Base-by-base conservation (phyloP, 2,329 filamentous ascomycete species). In the Colletotrichum simmondsii region DNA sequence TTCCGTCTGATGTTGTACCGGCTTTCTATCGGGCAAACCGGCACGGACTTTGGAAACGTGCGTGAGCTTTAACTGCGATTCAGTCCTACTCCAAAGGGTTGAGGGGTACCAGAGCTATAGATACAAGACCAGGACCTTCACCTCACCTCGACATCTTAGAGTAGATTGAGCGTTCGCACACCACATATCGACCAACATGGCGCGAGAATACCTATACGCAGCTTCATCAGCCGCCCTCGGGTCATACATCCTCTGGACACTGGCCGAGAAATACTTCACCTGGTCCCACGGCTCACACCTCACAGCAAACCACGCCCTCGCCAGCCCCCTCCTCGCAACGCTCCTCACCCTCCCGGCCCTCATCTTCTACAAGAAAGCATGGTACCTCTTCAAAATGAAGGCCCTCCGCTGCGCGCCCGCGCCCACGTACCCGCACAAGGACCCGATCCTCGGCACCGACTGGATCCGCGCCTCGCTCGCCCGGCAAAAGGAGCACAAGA, bases 381-480 rank as follows among this genome's bases (percentile, higher is more conserved):
- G 72, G 60, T 76, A 72, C 57, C 75, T 77, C 14, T 65, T 71
- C 52, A 74, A 72, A 24, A 77, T 76, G 72, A 82, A 84, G 16
- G 79, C 81, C 54, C 81, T 87, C 76, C 86, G 86, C 60, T 89
- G 88, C 77, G 32, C 80, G 86, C 61, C 83, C 83, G 10, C 83
- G n/a, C 77, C 81, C 19, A 77, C 79, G 3, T 87, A 84, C 72
- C 87, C 86, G 4, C 86, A 90, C 79, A 84, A 84, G 67, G 90
- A 91, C 75, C 87, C 85, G 0, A 76, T 92, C 67, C 80, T 91
- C 3, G 90, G 89, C 2, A 75, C 87, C 30, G 87, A 90, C 77
- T 78, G 86, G 52, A 81, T 90, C 71, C 75, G 80, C 49, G 75
- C 80, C 30, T 84, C 84, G 70, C 68, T 84, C 24, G 77, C 78